Evolutionary conservation across 441 rosid genomes (phyloP).

Genomic region (Manihot esculenta): DNA sequence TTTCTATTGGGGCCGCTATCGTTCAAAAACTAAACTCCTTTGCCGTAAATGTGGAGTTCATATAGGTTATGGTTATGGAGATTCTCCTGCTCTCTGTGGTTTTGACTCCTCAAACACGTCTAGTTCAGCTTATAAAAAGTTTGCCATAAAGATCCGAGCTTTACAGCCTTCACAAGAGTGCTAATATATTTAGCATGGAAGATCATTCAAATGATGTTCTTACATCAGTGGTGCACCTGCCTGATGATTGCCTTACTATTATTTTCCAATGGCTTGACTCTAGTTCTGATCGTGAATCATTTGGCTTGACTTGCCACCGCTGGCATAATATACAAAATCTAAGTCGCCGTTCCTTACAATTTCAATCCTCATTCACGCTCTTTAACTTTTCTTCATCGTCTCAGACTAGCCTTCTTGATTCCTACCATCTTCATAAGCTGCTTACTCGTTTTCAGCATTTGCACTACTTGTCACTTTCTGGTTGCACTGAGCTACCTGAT

Average conservation of each 20-base stretch:
- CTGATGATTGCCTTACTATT: slow-evolving; percentile 64
- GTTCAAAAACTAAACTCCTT: slow-evolving; percentile 55
- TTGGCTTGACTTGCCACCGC: slow-evolving; percentile 67
- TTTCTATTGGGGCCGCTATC: slow-evolving; percentile 41
- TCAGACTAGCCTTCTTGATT: slow-evolving; percentile 31
- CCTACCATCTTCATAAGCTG: slow-evolving; percentile 54
- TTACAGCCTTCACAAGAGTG: slow-evolving; percentile 55
- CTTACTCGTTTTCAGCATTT: slow-evolving; percentile 71
- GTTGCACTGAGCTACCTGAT: slow-evolving; percentile 64
- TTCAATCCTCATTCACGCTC: slow-evolving; percentile 49
- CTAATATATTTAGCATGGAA: slow-evolving; percentile 42
- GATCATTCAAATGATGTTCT: slow-evolving; percentile 29
- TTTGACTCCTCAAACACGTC: slow-evolving; percentile 49
- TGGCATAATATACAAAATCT: slow-evolving; percentile 68
- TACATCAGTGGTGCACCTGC: slow-evolving; percentile 47
- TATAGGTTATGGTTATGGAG: slow-evolving; percentile 60
- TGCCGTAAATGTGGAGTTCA: slow-evolving; percentile 66
- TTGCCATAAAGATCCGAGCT: slow-evolving; percentile 47
- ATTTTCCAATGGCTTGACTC: slow-evolving; percentile 49
- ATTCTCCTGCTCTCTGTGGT: slow-evolving; percentile 55
- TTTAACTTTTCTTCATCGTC: slow-evolving; percentile 32
- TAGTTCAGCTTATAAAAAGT: slow-evolving; percentile 42
- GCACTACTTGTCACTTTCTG: slow-evolving; percentile 57
- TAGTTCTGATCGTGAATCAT: slow-evolving; percentile 53
- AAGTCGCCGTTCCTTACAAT: slow-evolving; percentile 52